Percentiles rank a stretch among this genome's conserved stretches.
These are phyloP conservation scores for Neurospora africana DNA, from an alignment of 495 filamentous ascomycete species.

Conservation along the genomic window DNA sequence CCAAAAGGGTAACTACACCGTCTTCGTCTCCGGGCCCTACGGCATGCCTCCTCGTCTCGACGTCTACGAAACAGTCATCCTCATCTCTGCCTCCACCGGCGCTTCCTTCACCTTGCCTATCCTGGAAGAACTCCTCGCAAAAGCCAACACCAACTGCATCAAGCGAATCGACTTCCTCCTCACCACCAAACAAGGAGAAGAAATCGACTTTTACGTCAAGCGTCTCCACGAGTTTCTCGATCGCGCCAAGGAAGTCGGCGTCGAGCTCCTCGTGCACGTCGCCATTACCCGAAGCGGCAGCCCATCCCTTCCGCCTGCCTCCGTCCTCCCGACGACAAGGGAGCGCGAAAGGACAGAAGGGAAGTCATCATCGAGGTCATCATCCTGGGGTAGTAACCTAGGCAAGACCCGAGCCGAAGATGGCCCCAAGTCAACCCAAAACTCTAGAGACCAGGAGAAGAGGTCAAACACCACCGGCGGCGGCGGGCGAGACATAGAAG, in stretches of 20 bases:
- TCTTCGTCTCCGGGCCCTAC: slow-evolving; percentile 47
- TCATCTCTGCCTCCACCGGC: slow-evolving; percentile 49
- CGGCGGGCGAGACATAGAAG: slow-evolving; percentile 13
- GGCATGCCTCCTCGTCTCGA: slow-evolving; percentile 46
- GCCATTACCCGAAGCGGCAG: slow-evolving; percentile 42
- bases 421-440: not conserved
- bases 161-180: slow-evolving; percentile 61
- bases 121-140: slow-evolving; percentile 41
- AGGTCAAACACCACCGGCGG: slow-evolving; percentile 5
- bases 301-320: not conserved
- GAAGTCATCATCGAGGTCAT: not conserved
- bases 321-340: not conserved
- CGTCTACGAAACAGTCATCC: slow-evolving; percentile 47
- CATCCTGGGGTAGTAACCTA: slow-evolving; percentile 11
- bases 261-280: slow-evolving; percentile 37
- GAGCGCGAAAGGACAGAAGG: not conserved
- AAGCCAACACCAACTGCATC: slow-evolving; percentile 40
- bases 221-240: slow-evolving; percentile 48
- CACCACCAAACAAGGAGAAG: slow-evolving; percentile 57
- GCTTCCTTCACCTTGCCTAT: slow-evolving; percentile 48
- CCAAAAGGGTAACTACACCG: slow-evolving; percentile 28
- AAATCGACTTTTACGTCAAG: slow-evolving; percentile 58
- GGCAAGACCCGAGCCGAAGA: not conserved
- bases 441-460: slow-evolving; percentile 14
- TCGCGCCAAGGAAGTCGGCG: slow-evolving; percentile 37